Evolutionary conservation across 306 rosid species (phyloP).

Genomic region (Glycine tomentella): DNA sequence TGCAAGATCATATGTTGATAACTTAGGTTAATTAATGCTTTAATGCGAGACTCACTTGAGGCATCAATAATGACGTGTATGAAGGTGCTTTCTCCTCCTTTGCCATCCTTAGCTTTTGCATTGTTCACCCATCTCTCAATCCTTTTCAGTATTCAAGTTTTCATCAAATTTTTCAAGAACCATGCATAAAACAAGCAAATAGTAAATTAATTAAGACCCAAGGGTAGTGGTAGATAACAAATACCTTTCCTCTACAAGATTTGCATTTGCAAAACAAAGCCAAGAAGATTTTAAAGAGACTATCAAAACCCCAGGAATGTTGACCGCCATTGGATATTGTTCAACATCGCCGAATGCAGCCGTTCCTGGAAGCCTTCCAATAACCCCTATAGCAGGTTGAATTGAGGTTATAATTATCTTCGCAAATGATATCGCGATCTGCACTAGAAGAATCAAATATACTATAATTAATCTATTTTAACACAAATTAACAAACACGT

Average conservation of each 20-base stretch:
- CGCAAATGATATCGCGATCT: slow-evolving; percentile 68
- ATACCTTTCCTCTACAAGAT: slow-evolving; percentile 65
- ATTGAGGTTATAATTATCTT: slow-evolving; percentile 69
- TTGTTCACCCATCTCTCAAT: slow-evolving; percentile 56
- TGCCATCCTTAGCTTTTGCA: slow-evolving; percentile 44
- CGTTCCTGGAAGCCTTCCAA: slow-evolving; percentile 69
- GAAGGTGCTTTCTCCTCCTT: slow-evolving; percentile 44
- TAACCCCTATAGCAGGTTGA: slow-evolving; percentile 63
- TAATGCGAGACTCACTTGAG: slow-evolving; percentile 59
- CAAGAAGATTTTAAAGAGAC: slow-evolving; percentile 68
- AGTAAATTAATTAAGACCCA: too few relatives aligned
- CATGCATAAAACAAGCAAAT: too few relatives aligned
- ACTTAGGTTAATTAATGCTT: neutral
- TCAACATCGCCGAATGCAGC: slow-evolving; percentile 60
- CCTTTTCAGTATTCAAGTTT: slow-evolving; percentile 39
- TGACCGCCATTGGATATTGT: slow-evolving; percentile 77
- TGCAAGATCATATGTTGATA: neutral
- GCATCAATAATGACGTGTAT: slow-evolving; percentile 62
- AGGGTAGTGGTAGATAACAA: neutral
- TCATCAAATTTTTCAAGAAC: too few relatives aligned
- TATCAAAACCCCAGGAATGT: slow-evolving; percentile 63
- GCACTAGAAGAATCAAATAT: slow-evolving; percentile 31
- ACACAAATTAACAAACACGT: neutral
- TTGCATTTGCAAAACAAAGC: slow-evolving; percentile 84
- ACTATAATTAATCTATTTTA: neutral